A percentile compares a stretch with the other conserved stretches of the same genome.
Evolutionary conservation across 192 early-diverging fungal genomes (phyloP).

Genomic region (Phycomyces nitens): DNA sequence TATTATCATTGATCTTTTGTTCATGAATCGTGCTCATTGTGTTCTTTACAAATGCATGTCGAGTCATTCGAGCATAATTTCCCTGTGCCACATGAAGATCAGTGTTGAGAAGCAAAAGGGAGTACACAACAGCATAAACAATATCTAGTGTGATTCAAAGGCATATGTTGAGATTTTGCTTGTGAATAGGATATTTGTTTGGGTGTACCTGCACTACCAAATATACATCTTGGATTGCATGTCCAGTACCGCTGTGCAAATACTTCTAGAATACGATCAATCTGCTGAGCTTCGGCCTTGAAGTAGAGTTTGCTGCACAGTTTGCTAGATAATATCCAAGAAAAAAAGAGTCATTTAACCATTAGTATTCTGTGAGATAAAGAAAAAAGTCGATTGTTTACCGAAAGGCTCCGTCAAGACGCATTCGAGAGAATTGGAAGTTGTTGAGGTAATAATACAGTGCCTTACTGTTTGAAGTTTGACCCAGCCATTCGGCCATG

Average conservation of each 20-base stretch:
- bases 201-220: conserved; percentile 36
- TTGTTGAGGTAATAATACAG: conserved; percentile 70
- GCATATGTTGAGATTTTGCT: conserved; percentile 1
- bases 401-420: conserved; percentile 79
- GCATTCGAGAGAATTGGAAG: conserved; percentile 69
- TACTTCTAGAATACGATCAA: conserved; percentile 84
- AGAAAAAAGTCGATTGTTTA: conserved; percentile 20
- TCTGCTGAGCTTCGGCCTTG: conserved; percentile 89
- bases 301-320: conserved; percentile 78
- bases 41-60: conserved; percentile 68
- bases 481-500: conserved; percentile 50
- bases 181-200: not conserved
- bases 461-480: conserved; percentile 49
- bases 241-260: conserved; percentile 81
- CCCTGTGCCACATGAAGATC: conserved; percentile 88
- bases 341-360: not conserved
- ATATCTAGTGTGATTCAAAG: conserved; percentile 53
- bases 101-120: conserved; percentile 86
- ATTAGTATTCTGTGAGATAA: not conserved
- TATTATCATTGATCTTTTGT: conserved; percentile 16
- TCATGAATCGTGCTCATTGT: conserved; percentile 52
- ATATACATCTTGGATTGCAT: conserved; percentile 69
- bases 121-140: conserved; percentile 84
- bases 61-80: conserved; percentile 68
- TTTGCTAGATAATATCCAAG: conserved; percentile 22